phyloP scores from a whole-genome alignment of 2,329 filamentous ascomycete species.

The Ascochyta pisi region DNA sequence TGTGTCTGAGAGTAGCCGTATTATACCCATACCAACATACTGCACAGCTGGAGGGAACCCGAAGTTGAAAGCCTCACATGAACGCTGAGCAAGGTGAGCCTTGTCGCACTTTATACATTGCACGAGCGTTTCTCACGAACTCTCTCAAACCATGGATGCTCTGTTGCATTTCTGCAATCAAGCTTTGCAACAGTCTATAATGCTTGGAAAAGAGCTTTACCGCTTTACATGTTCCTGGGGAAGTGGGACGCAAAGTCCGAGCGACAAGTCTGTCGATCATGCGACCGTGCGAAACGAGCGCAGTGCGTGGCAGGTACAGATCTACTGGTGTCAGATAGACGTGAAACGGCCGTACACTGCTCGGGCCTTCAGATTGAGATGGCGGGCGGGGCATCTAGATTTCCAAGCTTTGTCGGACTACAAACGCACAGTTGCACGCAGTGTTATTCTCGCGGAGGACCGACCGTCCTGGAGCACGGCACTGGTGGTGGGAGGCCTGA shows the following conservation, averaged over 20 bases:
- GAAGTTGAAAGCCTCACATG: background rate
- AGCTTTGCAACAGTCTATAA: background rate
- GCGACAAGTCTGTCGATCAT: constrained; percentile 5
- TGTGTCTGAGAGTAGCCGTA: background rate
- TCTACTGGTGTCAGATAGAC: background rate
- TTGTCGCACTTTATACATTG: no score
- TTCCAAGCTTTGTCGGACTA: background rate
- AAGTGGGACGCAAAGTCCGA: constrained; percentile 6
- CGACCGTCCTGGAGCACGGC: background rate
- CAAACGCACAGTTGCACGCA: background rate
- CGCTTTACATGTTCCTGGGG: background rate
- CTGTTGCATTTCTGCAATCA: background rate
- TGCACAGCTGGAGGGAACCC: background rate
- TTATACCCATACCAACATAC: background rate
- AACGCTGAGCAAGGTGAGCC: no score
- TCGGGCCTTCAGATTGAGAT: background rate
- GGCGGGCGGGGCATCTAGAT: no score
- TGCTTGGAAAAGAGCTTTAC: background rate
- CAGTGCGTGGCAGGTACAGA: constrained; percentile 4
- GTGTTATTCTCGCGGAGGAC: background rate
- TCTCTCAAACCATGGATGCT: no score
- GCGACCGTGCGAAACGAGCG: constrained; percentile 3
- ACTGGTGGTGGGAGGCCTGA: background rate
- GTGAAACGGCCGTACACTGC: constrained; percentile 8
- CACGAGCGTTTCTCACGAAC: no score